Base-by-base conservation (phyloP, 768 basidiomycete genomes). In the Suillus spraguei region DNA sequence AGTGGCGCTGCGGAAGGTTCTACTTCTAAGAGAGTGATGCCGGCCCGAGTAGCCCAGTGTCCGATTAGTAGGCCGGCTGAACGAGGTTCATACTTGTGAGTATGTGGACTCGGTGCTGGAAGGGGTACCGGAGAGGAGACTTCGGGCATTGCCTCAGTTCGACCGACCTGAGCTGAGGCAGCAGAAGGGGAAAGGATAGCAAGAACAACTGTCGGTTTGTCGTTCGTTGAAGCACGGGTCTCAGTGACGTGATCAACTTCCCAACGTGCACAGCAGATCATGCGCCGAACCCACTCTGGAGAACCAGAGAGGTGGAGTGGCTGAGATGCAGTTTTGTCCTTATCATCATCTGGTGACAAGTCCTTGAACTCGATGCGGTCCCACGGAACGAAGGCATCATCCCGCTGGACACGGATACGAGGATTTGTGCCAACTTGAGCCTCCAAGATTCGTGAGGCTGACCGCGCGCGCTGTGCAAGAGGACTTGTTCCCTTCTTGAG, bases 361-460 rank as follows among this genome's bases (percentile, higher is more conserved):
- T 83, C 81, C 52, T 74, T 77, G 76, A 90, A 86, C 4, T 76
- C 66, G 62, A 94, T 89, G 62, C 80, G 76, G 74, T 94, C 92
- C 92, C 92, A 95, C 33, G 84, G 85, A 36, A 93, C 87, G 72
- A 88, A 94, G 1, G 91, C 93, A 50, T 91, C 87, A 68, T 94
- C 92, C 35, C 85, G 82, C 75, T 94, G 93, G 20, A 94, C 91
- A 10, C 87, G 83, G 60, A 94, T 91, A 64, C 92, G 88, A 4
- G 88, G 83, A 70, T 94, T 94, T 28, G 86, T 83, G 38, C 93
- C 93, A 44, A 95, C 92, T 74, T 93, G 90, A 1, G 89, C 87
- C 74, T 97, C 95, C 49, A 97, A 83, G 60, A 94, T 88, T 28
- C 95, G 89, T 13, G 95, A 94, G 14, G 95, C 95, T 0, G 89